Conservation (phyloP, 495 filamentous ascomycete species). For the Annulohypoxylon moriforme region DNA sequence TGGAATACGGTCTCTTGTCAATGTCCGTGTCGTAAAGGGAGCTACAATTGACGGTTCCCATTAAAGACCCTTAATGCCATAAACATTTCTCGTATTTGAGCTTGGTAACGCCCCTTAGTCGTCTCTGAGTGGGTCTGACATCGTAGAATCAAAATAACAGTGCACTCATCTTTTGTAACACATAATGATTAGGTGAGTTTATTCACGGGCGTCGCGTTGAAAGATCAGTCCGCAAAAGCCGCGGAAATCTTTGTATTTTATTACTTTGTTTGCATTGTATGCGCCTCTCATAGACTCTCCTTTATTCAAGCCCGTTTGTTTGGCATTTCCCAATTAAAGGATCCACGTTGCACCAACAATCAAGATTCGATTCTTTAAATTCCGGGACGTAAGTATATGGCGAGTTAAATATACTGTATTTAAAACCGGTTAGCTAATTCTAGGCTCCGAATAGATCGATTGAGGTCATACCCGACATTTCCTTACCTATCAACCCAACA, state of each 20-base stretch:
- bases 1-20: no score
- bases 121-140: neutral
- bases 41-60: no score
- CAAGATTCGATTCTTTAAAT: neutral
- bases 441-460: neutral
- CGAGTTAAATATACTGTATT: neutral
- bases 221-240: neutral
- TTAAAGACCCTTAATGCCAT: neutral
- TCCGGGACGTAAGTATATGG: neutral
- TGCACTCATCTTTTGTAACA: neutral
- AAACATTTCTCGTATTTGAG: neutral
- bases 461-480: neutral
- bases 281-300: neutral
- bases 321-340: neutral
- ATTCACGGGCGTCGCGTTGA: neutral
- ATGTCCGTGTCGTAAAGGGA: neutral
- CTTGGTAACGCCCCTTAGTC: neutral
- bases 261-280: conserved; percentile 6
- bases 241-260: neutral
- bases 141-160: neutral
- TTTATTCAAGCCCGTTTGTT: conserved; percentile 11
- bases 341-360: neutral
- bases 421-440: neutral
- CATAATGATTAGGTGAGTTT: neutral
- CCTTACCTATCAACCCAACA: neutral